Percentiles rank a stretch among this genome's conserved stretches.
Evolutionary conservation across 2,329 filamentous ascomycete species (phyloP).

Genomic region (Myriosclerotinia curreyana): DNA sequence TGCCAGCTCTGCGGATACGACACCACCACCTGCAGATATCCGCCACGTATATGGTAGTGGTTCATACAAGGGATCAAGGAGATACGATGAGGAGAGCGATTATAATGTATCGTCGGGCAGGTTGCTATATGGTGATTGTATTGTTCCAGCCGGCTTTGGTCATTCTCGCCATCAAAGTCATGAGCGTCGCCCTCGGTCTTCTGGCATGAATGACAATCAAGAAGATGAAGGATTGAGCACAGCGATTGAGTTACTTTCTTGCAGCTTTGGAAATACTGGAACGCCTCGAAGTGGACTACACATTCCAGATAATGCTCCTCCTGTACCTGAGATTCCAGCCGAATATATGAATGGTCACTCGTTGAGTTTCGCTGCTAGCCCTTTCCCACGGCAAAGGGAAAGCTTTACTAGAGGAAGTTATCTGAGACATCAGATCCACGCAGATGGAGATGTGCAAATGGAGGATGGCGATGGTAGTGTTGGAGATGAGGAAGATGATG

Average conservation of each 20-base stretch:
- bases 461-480: conserved; percentile 62
- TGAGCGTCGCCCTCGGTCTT: conserved; percentile 74
- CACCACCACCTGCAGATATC: conserved; percentile 71
- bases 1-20: conserved; percentile 86
- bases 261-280: conserved; percentile 65
- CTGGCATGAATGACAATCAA: conserved; percentile 71
- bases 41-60: conserved; percentile 47
- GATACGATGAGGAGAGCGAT: conserved; percentile 62
- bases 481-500: conserved; percentile 63
- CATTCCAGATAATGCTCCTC: conserved; percentile 73
- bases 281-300: conserved; percentile 65
- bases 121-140: conserved; percentile 43
- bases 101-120: conserved; percentile 70
- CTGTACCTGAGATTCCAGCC: conserved; percentile 81
- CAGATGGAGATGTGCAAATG: conserved; percentile 64
- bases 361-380: conserved; percentile 53
- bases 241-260: conserved; percentile 84
- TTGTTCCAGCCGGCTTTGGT: conserved; percentile 50
- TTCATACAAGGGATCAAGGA: conserved; percentile 49
- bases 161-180: conserved; percentile 67
- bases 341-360: conserved; percentile 65
- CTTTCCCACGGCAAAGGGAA: conserved; percentile 62
- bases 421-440: conserved; percentile 46
- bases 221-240: conserved; percentile 85
- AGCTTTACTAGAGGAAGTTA: conserved; percentile 41